These are phyloP conservation scores for Phytopythium ostracodes DNA, from an alignment of 352 stramenopile genomes.

Conservation along the genomic window DNA sequence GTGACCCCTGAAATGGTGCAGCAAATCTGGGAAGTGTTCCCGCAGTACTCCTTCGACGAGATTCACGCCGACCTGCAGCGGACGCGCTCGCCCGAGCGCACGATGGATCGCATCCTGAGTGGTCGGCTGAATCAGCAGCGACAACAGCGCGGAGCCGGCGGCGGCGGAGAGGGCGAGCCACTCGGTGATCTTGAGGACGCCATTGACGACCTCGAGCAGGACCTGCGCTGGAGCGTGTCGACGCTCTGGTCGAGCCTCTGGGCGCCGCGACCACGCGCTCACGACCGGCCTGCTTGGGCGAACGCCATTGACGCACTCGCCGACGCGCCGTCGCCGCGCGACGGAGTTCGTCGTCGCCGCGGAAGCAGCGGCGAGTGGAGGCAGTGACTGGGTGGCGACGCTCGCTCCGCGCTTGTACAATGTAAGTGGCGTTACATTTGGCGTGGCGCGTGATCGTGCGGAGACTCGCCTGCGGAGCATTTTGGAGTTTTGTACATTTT, in stretches of 20 bases:
- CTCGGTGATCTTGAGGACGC: slow-evolving; percentile 25
- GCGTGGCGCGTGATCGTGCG: background rate
- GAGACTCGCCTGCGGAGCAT: background rate
- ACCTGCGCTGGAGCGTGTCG: slow-evolving; percentile 37
- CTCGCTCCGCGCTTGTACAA: background rate
- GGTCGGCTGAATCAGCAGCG: slow-evolving; percentile 42
- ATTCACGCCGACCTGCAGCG: slow-evolving; percentile 47
- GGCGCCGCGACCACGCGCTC: slow-evolving; percentile 6
- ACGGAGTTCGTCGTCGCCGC: background rate
- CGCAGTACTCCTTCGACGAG: slow-evolving; percentile 56
- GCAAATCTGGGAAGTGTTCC: slow-evolving; percentile 73
- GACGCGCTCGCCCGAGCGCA: slow-evolving; percentile 60
- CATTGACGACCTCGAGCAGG: slow-evolving; percentile 33
- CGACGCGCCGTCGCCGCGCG: background rate
- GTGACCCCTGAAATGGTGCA: slow-evolving; percentile 71
- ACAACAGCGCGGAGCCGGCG: slow-evolving; percentile 15
- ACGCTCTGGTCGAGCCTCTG: slow-evolving; percentile 28
- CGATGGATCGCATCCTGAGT: slow-evolving; percentile 69
- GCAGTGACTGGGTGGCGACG: background rate
- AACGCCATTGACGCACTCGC: background rate
- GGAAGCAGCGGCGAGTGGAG: slow-evolving; percentile 3
- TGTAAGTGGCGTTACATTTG: background rate
- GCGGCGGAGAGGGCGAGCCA: slow-evolving; percentile 15
- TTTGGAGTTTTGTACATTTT: background rate
- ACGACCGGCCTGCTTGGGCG: background rate